Conservation (phyloP, 2,329 filamentous ascomycete species). For the Cercospora citrullina region DNA sequence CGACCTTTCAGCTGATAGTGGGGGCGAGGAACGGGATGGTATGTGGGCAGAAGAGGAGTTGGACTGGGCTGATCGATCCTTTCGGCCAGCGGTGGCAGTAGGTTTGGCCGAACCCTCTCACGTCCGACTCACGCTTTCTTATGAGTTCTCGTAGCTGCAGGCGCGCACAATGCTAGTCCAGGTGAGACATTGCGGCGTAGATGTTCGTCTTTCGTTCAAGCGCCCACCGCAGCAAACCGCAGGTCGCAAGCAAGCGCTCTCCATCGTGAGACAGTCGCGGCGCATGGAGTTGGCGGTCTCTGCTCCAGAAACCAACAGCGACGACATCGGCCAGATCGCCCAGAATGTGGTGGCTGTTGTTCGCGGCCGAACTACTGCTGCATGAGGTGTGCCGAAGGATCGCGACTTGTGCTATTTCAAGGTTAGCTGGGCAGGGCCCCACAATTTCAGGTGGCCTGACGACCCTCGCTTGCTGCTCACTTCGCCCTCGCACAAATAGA, state of each 20-base stretch:
- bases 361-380: not conserved
- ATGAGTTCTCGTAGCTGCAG: not conserved
- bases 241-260: constrained; percentile 1
- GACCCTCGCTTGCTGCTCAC: not conserved
- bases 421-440: not conserved
- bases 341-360: constrained; percentile 5
- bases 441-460: not conserved
- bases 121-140: not conserved
- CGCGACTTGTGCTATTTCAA: constrained; percentile 3
- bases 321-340: constrained; percentile 9
- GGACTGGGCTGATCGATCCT: not conserved
- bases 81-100: constrained; percentile 6
- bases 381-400: constrained; percentile 10
- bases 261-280: not conserved
- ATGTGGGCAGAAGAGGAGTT: constrained; percentile 1
- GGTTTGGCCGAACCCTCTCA: not conserved
- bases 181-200: constrained; percentile 9
- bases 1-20: not conserved
- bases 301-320: not conserved
- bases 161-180: constrained; percentile 3
- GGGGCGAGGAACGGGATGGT: not conserved
- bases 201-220: constrained; percentile 6
- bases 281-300: not conserved
- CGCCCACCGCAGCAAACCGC: constrained; percentile 17
- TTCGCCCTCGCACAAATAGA: not conserved